Evolutionary conservation across 306 rosid genomes (phyloP).

Genomic region (Mimosa pudica): DNA sequence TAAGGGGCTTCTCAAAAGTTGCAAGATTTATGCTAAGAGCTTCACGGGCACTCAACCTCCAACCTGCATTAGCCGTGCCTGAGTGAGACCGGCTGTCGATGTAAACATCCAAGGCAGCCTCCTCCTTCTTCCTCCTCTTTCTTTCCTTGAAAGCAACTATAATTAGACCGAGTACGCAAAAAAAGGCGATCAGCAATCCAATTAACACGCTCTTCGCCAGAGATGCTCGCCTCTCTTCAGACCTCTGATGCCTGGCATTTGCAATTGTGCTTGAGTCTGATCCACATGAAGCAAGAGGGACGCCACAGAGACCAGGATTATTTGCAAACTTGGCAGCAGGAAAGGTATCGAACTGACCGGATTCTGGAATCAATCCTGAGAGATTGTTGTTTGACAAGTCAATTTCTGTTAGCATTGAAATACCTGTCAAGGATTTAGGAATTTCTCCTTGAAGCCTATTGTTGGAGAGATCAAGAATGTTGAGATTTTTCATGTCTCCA

Average conservation of each 20-base stretch:
- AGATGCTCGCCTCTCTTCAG: constrained; percentile 55
- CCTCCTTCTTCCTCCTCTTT: constrained; percentile 63
- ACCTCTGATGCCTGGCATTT: constrained; percentile 47
- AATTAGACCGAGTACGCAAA: constrained; percentile 63
- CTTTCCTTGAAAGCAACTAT: constrained; percentile 51
- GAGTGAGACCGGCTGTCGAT: constrained; percentile 51
- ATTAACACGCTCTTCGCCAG: constrained; percentile 64
- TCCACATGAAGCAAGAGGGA: constrained; percentile 53
- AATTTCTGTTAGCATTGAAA: constrained; percentile 55
- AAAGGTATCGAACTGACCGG: constrained; percentile 63
- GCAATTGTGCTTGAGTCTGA: constrained; percentile 21
- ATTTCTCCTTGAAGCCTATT: constrained; percentile 60
- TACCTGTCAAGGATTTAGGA: constrained; percentile 51
- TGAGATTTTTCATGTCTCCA: constrained; percentile 46
- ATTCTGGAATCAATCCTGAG: constrained; percentile 57
- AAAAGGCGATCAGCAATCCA: constrained; percentile 64
- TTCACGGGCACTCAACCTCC: constrained; percentile 64
- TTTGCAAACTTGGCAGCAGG: constrained; percentile 48
- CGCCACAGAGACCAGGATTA: constrained; percentile 70
- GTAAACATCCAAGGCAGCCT: constrained; percentile 45
- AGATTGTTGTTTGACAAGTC: constrained; percentile 61
- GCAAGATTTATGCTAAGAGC: constrained; percentile 72
- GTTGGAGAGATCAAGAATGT: constrained; percentile 74
- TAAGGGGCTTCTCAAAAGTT: constrained; percentile 65
- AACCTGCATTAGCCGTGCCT: constrained; percentile 47